Percentiles rank a stretch among this genome's conserved stretches.
phyloP scores from a whole-genome alignment of 352 stramenopile genomes.

The Globisporangium okanoganense region DNA sequence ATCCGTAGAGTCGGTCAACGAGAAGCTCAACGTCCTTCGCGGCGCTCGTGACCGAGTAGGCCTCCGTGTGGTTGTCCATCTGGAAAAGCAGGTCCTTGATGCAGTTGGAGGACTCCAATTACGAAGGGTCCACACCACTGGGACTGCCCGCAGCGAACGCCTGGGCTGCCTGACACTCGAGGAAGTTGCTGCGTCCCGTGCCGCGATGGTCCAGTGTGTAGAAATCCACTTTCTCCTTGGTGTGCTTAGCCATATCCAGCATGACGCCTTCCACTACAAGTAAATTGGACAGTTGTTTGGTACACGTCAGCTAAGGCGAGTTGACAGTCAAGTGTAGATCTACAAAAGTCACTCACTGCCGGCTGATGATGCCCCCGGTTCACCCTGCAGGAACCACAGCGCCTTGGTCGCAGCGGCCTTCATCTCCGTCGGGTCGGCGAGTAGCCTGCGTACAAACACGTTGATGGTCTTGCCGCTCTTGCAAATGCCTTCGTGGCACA shows the following conservation, averaged over 20 bases:
- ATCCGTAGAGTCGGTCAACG: conserved; percentile 15
- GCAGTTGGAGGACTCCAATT: conserved; percentile 27
- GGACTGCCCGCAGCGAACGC: conserved; percentile 19
- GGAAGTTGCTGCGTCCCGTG: conserved; percentile 35
- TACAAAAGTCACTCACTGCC: conserved; percentile 14
- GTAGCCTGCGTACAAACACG: conserved; percentile 25
- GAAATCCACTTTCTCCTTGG: conserved; percentile 20
- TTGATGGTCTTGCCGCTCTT: conserved; percentile 19
- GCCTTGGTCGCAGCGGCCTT: conserved; percentile 11
- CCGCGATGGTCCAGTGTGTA: conserved; percentile 61
- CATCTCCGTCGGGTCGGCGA: neutral
- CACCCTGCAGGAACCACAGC: conserved; percentile 31
- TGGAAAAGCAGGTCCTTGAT: conserved; percentile 30
- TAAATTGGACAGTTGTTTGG: too few relatives aligned
- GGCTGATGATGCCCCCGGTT: conserved; percentile 19
- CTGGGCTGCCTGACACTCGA: conserved; percentile 39
- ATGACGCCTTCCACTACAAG: conserved; percentile 28
- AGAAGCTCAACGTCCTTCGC: conserved; percentile 30
- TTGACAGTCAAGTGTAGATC: too few relatives aligned
- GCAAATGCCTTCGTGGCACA: conserved; percentile 27
- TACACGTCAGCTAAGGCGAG: too few relatives aligned
- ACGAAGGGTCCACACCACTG: conserved; percentile 14
- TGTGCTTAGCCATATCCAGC: conserved; percentile 7
- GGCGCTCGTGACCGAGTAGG: conserved; percentile 40
- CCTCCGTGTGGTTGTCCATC: conserved; percentile 29